phyloP scores from a whole-genome alignment of 1,139 yeast genomes.

The Diutina pseudorugosa region DNA sequence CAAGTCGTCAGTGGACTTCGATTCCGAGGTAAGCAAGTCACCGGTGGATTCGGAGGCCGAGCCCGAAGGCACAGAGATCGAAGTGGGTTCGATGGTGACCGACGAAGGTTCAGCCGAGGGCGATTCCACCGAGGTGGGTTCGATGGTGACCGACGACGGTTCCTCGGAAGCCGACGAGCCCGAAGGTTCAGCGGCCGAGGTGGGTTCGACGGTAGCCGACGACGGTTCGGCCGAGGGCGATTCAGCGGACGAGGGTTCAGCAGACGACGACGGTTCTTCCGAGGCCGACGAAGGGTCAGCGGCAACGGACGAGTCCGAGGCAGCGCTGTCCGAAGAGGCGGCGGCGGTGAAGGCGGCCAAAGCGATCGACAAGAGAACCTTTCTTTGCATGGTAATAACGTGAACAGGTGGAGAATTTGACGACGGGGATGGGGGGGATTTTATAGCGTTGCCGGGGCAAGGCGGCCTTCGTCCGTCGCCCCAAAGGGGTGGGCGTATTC shows the following conservation, averaged over 20 bases:
- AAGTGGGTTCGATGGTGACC: neutral
- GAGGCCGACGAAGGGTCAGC: neutral
- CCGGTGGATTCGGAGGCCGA: too few species aligned
- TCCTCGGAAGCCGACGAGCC: neutral
- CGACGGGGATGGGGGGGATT: neutral
- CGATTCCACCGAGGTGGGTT: neutral
- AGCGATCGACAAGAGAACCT: neutral
- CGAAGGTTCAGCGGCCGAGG: neutral
- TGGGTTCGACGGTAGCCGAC: neutral
- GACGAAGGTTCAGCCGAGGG: neutral
- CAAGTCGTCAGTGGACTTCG: neutral
- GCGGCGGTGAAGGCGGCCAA: neutral
- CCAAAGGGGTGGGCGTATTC: neutral
- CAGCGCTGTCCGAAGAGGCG: neutral
- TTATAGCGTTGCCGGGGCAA: neutral
- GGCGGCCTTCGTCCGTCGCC: neutral
- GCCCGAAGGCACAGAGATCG: neutral
- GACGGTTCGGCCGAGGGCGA: neutral
- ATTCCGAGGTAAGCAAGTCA: too few species aligned
- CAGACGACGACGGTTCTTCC: neutral
- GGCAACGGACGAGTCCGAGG: neutral
- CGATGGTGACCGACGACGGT: neutral
- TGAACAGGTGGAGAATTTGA: neutral
- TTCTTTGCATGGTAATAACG: neutral
- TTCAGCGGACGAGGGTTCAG: neutral